Evolutionary conservation across 75 land plant genomes (phyloP), one percentile per base, ranked within the genome.

Genomic region (Cupressus sempervirens): DNA sequence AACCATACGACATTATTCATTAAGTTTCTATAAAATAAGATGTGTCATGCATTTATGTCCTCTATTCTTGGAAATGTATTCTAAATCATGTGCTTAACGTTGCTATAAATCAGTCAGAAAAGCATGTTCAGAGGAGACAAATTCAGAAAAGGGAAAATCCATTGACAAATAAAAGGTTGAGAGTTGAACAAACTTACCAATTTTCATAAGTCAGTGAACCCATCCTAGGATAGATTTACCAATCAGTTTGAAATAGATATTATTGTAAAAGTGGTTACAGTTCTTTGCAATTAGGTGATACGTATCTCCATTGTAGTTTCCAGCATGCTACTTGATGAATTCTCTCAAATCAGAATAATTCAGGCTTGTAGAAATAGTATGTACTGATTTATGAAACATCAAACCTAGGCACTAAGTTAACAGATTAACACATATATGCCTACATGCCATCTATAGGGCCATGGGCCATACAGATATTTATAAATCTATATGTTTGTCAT

Each of bases 221-320:
- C 98, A 97, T 75, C 93, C 93, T 10, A 97, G 99, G 76, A 93
- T 93, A 11, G 85, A 48, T 23, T 89, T 93, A 20, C 93, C 94
- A 12, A 93, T 93, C 41, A 97, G 84, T 86, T 91, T 90, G 82
- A 88, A 84, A 83, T 94, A 93, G 34, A 95, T 83, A 82, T 97
- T 97, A 83, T 95, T 92, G 89, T 93, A 91, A 85, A 97, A 97
- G 84, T 97, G 99, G 80, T 97, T 97, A 85, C 99, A 97, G 83
- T 97, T 97, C 91, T 97, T 97, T 23, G 84, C 89, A 50, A 97
- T 93, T 65, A 97, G 90, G 84, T 97, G 99, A 83, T 97, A 97
- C 4, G 94, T 93, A 86, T 97, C 94, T 12, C 99, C 99, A 81
- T 91, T 89, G 86, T 97, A 97, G 46, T 88, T 89, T 35, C 86